phyloP scores from a whole-genome alignment of 139 green algal genomes.

The Astrephomene gubernaculifera region DNA sequence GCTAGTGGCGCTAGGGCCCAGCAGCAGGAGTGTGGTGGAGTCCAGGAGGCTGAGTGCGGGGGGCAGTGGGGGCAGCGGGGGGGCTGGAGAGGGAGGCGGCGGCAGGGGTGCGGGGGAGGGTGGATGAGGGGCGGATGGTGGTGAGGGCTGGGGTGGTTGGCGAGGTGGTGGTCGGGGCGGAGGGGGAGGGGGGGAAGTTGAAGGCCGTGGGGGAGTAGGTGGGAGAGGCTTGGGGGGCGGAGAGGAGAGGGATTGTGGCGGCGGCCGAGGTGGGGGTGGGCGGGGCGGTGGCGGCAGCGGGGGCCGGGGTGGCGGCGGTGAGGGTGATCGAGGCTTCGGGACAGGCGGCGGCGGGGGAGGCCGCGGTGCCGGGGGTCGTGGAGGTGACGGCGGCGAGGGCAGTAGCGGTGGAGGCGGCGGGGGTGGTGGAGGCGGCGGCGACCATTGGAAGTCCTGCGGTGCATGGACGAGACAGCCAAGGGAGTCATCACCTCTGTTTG shows the following conservation, averaged over 20 bases:
- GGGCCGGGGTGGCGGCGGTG: neutral
- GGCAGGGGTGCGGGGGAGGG: neutral
- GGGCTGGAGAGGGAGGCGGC: neutral
- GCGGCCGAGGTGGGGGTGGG: neutral
- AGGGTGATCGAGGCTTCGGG: neutral
- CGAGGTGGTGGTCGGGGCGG: neutral
- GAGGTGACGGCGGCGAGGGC: neutral
- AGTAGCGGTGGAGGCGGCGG: neutral
- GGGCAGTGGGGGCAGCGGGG: neutral
- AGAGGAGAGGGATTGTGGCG: too few species aligned
- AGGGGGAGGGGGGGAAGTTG: neutral
- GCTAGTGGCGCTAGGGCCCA: neutral
- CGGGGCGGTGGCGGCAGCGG: neutral
- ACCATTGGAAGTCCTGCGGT: neutral
- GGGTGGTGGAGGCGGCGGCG: neutral
- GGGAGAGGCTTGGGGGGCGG: too few species aligned
- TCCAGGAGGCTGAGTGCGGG: neutral
- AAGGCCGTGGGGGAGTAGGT: neutral
- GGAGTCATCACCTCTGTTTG: too few species aligned
- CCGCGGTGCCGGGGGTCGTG: neutral
- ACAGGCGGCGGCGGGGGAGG: neutral
- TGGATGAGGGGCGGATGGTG: neutral
- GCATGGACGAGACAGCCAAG: too few species aligned
- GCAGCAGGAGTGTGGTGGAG: neutral
- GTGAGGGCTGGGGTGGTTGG: neutral